Evolutionary conservation across 306 rosid genomes (phyloP).

Genomic region (Cucumis melo): DNA sequence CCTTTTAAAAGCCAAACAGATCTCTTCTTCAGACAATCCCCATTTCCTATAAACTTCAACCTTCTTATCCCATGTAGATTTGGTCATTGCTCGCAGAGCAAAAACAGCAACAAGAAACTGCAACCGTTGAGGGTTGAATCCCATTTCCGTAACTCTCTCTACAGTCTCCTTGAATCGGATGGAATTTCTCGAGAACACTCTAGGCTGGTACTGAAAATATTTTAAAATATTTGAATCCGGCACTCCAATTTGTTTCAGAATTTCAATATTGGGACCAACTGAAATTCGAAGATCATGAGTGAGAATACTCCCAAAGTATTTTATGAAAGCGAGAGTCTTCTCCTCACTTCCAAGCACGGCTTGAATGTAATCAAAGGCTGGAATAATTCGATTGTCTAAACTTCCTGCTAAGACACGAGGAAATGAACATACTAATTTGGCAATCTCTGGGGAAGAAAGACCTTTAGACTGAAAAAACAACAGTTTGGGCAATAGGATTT

Average conservation of each 20-base stretch:
- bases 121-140: conserved; percentile 14
- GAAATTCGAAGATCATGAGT: not conserved
- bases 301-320: not conserved
- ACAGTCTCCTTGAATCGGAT: not conserved
- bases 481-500: conserved; percentile 28
- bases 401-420: not conserved
- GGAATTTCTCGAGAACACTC: not conserved
- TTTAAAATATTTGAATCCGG: conserved; percentile 6
- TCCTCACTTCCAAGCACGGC: conserved; percentile 16
- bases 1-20: conserved; percentile 18
- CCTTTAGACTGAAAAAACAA: conserved; percentile 25
- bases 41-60: conserved; percentile 25
- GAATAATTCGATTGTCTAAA: conserved; percentile 19
- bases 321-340: not conserved
- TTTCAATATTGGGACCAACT: not conserved
- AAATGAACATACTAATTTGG: not conserved
- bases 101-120: conserved; percentile 17
- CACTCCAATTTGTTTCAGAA: not conserved
- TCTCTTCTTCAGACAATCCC: conserved; percentile 42
- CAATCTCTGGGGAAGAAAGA: conserved; percentile 16
- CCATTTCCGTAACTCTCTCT: conserved; percentile 24
- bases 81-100: conserved; percentile 7
- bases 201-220: conserved; percentile 4
- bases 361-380: conserved; percentile 15
- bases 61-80: conserved; percentile 27